Evolutionary conservation across 495 filamentous ascomycete genomes (phyloP), one percentile per base, ranked within the genome.

Genomic region (Trichoderma reesei): DNA sequence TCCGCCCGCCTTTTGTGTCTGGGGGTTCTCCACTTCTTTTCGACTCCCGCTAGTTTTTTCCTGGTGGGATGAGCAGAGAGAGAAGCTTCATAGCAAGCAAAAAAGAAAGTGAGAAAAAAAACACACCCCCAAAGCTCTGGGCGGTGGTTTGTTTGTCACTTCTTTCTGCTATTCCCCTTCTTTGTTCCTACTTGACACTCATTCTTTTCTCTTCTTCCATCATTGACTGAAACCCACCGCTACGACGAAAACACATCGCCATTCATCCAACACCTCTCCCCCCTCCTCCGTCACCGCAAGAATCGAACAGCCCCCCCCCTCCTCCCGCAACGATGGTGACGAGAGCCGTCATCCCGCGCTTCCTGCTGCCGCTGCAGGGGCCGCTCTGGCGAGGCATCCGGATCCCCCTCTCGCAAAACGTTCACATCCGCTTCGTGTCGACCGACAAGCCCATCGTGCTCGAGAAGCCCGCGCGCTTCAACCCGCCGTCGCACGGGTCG

Each of bases 401-500:
- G 31, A 42, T 63, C 9, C 61, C 61, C 18, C 61, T 44, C 41
- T 42, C 61, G 38, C 61, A 63, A 41, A 63, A 63, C 41, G 7
- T 63, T 41, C 18, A 34, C 18, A 10, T 63, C 61, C 61, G 61
- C 38, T 63, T 63, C 61, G 6, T 42, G 2, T 41, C 63, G 20
- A 37, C 63, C 31, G 63, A 46, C 62, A 87, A 86, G 67, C 82
- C 80, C 20, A 76, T 81, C 60, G 79, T 89, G 1, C 87, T 96
- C 65, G 86, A 83, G 63, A 88, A 94, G 72, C 92, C 92, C 3
- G 83, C 87, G 66, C 86, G 86, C 66, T 96, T 94, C 78, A 88
- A 86, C 60, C 92, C 92, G 0, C 92, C 92, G 0, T 96, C 91
- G 0, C 92, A 96, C 73, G 84, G 84, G 36, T 74, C 85, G 34